Conservation (phyloP, 140 eudicot genomes). For the Erigeron philadelphicus region DNA sequence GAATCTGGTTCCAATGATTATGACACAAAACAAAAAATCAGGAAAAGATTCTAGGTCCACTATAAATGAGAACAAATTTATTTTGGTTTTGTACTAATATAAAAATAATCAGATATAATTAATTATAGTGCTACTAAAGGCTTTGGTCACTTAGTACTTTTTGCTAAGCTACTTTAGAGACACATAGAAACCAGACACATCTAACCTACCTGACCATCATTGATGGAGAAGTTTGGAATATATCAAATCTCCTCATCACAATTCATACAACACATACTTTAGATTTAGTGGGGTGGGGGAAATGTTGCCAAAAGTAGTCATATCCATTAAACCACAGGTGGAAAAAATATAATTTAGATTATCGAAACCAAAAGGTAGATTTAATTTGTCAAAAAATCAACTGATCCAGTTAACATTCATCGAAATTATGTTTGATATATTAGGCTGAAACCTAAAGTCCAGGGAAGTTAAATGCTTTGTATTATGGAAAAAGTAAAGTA, state of each 20-base stretch:
- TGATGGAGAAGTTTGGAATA: slow-evolving; percentile 35
- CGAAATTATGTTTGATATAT: not conserved
- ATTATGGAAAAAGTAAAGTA: not conserved
- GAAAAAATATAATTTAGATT: not conserved
- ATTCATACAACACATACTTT: slow-evolving; percentile 23
- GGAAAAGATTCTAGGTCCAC: slow-evolving; percentile 23
- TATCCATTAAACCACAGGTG: not conserved
- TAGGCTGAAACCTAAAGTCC: slow-evolving; percentile 4
- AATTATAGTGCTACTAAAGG: slow-evolving; percentile 1
- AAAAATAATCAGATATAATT: not conserved
- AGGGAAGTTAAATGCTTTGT: not conserved
- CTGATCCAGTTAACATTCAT: not conserved
- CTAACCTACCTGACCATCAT: slow-evolving; percentile 28
- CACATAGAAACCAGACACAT: slow-evolving; percentile 24
- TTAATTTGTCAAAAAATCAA: no score
- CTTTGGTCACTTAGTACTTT: slow-evolving; percentile 8
- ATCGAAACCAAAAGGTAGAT: no score
- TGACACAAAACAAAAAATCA: slow-evolving; percentile 24
- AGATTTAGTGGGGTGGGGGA: not conserved
- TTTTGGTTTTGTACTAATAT: not conserved
- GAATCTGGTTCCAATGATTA: slow-evolving; percentile 33
- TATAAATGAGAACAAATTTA: slow-evolving; percentile 9
- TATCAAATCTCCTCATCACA: slow-evolving; percentile 23
- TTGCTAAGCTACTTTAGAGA: slow-evolving; percentile 20
- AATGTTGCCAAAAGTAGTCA: slow-evolving; percentile 17